Evolutionary conservation across 2,329 filamentous ascomycete species (phyloP).

Genomic region (Podosphaera fusca): DNA sequence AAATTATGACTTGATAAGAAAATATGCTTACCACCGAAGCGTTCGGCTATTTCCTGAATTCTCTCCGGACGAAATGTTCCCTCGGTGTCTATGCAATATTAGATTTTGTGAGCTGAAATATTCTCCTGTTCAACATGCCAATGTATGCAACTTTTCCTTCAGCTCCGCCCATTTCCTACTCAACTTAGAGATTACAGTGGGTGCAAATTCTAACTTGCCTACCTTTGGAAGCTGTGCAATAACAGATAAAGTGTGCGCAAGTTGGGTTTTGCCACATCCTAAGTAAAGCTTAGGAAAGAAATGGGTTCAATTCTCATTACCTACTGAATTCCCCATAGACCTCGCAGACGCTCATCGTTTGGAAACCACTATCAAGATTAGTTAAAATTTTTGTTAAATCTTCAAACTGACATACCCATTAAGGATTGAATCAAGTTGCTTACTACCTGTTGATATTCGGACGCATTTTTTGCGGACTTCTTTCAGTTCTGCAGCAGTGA

Average conservation of each 20-base stretch:
- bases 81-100: conserved; percentile 24
- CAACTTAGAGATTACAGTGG: not conserved
- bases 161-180: conserved; percentile 35
- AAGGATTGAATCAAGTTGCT: conserved; percentile 40
- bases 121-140: conserved; percentile 18
- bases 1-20: not conserved
- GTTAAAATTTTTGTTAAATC: conserved; percentile 2
- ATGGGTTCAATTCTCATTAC: conserved; percentile 2
- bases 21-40: conserved; percentile 25
- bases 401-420: conserved; percentile 25
- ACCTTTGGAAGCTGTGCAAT: conserved; percentile 30
- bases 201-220: not conserved
- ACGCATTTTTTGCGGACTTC: conserved; percentile 39
- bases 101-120: not conserved
- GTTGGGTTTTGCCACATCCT: conserved; percentile 44
- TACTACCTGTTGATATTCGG: conserved; percentile 45
- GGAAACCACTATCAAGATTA: conserved; percentile 30
- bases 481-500: conserved; percentile 40
- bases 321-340: conserved; percentile 34
- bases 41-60: conserved; percentile 41
- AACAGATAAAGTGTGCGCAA: conserved; percentile 46
- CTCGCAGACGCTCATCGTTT: conserved; percentile 47
- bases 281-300: not conserved
- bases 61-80: conserved; percentile 45
- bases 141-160: conserved; percentile 49